Evolutionary conservation across 495 filamentous ascomycete genomes (phyloP).

Genomic region (Xylaria castorea): DNA sequence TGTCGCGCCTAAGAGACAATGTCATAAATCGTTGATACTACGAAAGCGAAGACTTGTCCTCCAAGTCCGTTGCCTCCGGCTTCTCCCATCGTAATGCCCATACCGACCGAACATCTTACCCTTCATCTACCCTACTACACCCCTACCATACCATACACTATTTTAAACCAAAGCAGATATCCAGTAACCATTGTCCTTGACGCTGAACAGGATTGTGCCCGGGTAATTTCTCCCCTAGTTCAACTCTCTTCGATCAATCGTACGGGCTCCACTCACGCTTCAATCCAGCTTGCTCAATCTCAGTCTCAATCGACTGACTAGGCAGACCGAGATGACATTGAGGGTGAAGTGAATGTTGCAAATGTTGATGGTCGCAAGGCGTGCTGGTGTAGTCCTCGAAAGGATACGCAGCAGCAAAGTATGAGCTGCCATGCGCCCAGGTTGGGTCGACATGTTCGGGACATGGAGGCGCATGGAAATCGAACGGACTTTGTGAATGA

Average conservation of each 20-base stretch:
- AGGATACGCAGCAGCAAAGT: constrained; percentile 32
- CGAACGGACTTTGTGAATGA: constrained; percentile 33
- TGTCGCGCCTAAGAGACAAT: not conserved
- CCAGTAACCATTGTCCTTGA: not conserved
- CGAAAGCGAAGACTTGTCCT: not conserved
- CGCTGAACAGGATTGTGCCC: not conserved
- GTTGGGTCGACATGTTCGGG: constrained; percentile 35
- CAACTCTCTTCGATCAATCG: constrained; percentile 12
- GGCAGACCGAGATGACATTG: constrained; percentile 34
- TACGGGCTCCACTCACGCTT: constrained; percentile 46
- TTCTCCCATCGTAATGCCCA: not conserved
- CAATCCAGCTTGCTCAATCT: constrained; percentile 39
- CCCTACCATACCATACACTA: not conserved
- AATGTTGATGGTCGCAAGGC: constrained; percentile 39
- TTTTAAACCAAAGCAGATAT: not conserved
- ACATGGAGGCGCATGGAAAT: constrained; percentile 37
- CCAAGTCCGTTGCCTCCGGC: not conserved
- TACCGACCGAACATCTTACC: not conserved
- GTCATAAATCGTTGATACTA: constrained; percentile 19
- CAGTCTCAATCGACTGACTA: constrained; percentile 37
- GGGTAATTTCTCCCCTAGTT: not conserved
- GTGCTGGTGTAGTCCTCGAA: constrained; percentile 34
- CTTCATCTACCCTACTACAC: not conserved
- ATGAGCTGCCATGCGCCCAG: constrained; percentile 35
- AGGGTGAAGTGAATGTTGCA: constrained; percentile 33